Base-by-base conservation (phyloP, 768 basidiomycete genomes). In the Tylopilus cervinicoccineus region DNA sequence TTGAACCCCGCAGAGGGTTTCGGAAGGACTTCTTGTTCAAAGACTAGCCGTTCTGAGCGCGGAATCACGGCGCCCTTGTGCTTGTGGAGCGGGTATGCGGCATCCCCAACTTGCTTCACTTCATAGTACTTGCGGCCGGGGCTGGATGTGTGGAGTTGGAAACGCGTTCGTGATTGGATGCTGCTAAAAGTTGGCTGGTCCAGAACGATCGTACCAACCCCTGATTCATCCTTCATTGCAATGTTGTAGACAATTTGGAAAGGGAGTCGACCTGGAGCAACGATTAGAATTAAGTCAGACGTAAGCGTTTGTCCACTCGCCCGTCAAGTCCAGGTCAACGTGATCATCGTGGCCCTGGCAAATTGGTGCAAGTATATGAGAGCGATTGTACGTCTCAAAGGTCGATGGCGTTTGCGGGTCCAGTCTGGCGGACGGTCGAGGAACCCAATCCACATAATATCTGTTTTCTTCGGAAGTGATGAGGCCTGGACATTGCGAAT, bases 181-280 rank as follows among this genome's bases (percentile, higher is more conserved):
- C 90, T 91, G 66, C 84, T 90, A 71, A 93, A 86, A 2, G 80
- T 83, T 2, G 86, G 84, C 54, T 89, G 86, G 48, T 84, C 87
- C 26, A 88, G 70, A 39, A 91, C 74, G 52, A 74, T 80, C 2
- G 81, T 86, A 6, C 81, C 84, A 9, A 84, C 83, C 5, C 88
- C 86, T 16, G 72, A 71, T 9, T 84, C 86, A 45, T 72, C 76
- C 43, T 83, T 76, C 62, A 80, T 77, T 1, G 86, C 89, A 45
- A 92, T 80, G 55, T 90, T 88, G 67, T 94, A 96, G 77, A 80
- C 85, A 53, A 95, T 83, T 63, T 95, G 86, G 78, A 94, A 97
- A 0, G 93, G 93, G n/a, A 91, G 84, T 19, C 84, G 82, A 43
- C 93, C 93, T 88, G 57, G 27, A 12, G 14, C 10, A 39, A 40